Evolutionary conservation across 345 rosid species (phyloP), one percentile per base, ranked within the genome.

Genomic region (Turnera subulata): DNA sequence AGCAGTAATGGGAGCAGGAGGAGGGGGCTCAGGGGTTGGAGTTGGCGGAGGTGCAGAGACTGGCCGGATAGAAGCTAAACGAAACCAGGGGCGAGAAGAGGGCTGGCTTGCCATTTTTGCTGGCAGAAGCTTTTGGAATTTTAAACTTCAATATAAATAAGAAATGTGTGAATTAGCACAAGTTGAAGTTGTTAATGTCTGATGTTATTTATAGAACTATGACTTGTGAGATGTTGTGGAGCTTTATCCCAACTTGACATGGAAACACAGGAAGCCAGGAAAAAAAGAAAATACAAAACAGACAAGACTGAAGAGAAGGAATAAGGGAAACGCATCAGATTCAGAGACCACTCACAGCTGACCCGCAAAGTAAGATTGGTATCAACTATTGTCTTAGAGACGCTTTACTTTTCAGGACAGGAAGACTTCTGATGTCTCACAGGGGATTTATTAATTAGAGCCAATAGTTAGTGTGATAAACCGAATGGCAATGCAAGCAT

Each of bases 11-110:
- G 80, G 58, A 21, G 56, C 69, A 3, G 79, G 76, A 7, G 70
- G 22, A 4, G 78, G 69, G 16, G 70, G 7, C 26, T 78, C 71
- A 15, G 67, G 32, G 38, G 65, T 46, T 1, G 74, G 55, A 12
- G 58, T 37, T 35, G 79, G 77, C 35, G 86, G 83, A 48, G 77
- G 16, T 14, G 64, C 5, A 10, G 55, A 48, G 1, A 35, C 56
- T 3, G 79, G 76, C 23, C 84, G 80, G 23, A 81, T 37, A 42
- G 86, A 77, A 22, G 76, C 47, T 53, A 77, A 69, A 55, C 89
- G 89, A 33, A 72, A 71, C 89, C 89, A 82, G 13, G 76, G 80
- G 42, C 86, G 83, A 55, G 80, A 0, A 16, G 57, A 73, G 52
- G 45, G 83, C 65, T 67, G 80, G 76, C 52, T 55, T 45, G 89